phyloP scores from a whole-genome alignment of 129 eudicot species.

The Chrysanthemum seticuspe region DNA sequence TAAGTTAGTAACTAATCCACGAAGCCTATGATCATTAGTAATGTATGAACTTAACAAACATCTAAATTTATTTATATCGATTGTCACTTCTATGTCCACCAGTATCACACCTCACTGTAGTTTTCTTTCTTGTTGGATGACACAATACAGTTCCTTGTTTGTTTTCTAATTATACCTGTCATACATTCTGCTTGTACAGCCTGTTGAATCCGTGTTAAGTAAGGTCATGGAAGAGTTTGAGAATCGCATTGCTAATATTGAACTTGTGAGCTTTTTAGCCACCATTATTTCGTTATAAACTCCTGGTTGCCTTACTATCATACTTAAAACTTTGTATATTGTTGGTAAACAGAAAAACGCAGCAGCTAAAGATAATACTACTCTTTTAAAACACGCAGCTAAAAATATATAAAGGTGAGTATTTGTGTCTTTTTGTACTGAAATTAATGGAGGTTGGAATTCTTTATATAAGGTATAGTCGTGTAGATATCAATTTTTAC shows the following conservation, averaged over 20 bases:
- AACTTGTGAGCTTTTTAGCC: constrained; percentile 48
- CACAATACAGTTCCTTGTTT: not conserved
- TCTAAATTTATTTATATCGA: not conserved
- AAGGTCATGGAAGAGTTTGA: constrained; percentile 96
- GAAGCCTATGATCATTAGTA: not conserved
- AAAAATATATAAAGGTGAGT: constrained; percentile 46
- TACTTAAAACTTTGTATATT: constrained; percentile 18
- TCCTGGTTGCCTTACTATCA: constrained; percentile 1
- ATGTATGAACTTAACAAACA: not conserved
- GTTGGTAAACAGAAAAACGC: constrained; percentile 45
- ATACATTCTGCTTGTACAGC: constrained; percentile 46
- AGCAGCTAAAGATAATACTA: constrained; percentile 41
- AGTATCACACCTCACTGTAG: no score
- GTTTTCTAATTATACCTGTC: constrained; percentile 8
- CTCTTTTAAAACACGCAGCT: constrained; percentile 30
- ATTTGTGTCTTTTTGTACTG: not conserved
- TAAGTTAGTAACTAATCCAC: not conserved
- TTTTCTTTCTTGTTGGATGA: not conserved
- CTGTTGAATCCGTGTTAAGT: constrained; percentile 78
- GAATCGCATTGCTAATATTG: constrained; percentile 59
- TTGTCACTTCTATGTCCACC: no score
- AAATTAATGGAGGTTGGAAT: constrained; percentile 3
- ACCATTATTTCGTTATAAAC: constrained; percentile 10
- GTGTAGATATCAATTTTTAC: no score
- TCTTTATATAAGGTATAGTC: no score